phyloP scores from a whole-genome alignment of 73 alveolate genomes.

The Tetrahymena malaccensis region DNA sequence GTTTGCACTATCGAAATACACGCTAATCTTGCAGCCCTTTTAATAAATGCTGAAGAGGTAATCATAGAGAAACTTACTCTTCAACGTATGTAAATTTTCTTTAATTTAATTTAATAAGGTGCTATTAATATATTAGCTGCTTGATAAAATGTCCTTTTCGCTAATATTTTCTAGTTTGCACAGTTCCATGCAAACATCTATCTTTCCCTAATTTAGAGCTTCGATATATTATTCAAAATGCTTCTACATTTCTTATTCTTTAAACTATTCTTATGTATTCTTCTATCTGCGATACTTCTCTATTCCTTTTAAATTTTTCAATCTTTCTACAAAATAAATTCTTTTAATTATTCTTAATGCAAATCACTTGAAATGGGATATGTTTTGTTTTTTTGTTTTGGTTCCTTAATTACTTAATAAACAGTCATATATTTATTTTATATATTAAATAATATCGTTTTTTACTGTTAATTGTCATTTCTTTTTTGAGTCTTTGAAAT shows the following conservation, averaged over 20 bases:
- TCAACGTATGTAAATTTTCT: background rate
- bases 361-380: background rate
- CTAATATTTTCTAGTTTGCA: background rate
- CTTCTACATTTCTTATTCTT: background rate
- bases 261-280: background rate
- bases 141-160: background rate
- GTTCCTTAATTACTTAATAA: background rate
- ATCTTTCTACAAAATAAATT: background rate
- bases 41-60: background rate
- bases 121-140: background rate
- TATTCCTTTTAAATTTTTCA: background rate
- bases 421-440: background rate
- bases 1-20: background rate
- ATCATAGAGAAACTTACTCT: background rate
- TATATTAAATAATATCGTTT: background rate
- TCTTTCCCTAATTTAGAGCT: background rate
- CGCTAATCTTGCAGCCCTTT: background rate
- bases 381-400: background rate
- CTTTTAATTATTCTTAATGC: background rate
- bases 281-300: background rate
- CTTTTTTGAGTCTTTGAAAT: background rate
- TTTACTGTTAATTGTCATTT: background rate
- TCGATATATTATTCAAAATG: background rate
- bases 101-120: background rate
- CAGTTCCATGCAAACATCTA: background rate